Evolutionary conservation across 306 rosid genomes (phyloP).

Genomic region (Cucurbita ficifolia): DNA sequence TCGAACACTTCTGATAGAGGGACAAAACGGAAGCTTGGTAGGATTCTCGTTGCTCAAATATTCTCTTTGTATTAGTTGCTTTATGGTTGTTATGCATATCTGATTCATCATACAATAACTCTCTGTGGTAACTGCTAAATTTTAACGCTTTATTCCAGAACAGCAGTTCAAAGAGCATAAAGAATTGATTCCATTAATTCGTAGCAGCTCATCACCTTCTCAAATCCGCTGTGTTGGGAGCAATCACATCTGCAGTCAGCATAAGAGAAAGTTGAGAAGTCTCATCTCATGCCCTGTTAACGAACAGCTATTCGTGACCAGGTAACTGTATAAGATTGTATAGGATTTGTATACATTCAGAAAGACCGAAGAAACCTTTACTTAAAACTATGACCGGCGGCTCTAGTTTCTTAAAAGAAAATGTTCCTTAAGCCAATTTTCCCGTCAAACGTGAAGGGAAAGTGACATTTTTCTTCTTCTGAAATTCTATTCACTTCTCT

Average conservation of each 20-base stretch:
- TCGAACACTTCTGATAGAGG: conserved; percentile 41
- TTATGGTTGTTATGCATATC: background rate
- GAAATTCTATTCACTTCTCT: background rate
- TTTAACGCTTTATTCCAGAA: conserved; percentile 32
- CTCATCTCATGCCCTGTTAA: conserved; percentile 67
- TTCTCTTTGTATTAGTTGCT: background rate
- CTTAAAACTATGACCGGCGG: background rate
- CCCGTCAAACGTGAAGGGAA: background rate
- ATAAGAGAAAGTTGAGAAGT: conserved; percentile 82
- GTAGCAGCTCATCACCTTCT: conserved; percentile 28
- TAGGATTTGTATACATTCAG: background rate
- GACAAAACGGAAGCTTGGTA: conserved; percentile 69
- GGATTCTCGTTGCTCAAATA: conserved; percentile 5
- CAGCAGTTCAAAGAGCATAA: conserved; percentile 49
- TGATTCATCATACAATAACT: background rate
- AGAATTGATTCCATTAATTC: conserved; percentile 40
- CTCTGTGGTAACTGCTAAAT: conserved; percentile 7
- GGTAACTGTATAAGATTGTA: conserved; percentile 21
- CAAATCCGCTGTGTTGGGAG: conserved; percentile 33
- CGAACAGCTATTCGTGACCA: conserved; percentile 75
- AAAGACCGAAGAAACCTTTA: background rate
- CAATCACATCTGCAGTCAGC: conserved; percentile 73
- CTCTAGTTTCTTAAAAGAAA: background rate
- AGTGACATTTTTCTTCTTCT: background rate
- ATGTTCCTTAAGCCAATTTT: background rate